Percentiles rank a stretch among this genome's conserved stretches.
These are phyloP conservation scores for Fusarium nisikadoi DNA, from an alignment of 2,329 filamentous ascomycete species.

Conservation along the genomic window DNA sequence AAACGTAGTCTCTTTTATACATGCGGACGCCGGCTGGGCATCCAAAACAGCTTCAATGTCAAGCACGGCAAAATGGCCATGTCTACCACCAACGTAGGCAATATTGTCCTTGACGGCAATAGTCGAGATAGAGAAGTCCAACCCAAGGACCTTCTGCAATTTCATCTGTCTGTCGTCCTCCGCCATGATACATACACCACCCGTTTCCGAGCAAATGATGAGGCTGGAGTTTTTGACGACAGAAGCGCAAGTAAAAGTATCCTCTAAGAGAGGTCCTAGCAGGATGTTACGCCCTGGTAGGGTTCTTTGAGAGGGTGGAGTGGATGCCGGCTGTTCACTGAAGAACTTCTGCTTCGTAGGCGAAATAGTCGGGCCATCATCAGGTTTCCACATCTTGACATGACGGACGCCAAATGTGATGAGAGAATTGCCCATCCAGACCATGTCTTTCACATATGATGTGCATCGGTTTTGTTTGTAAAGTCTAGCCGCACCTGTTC, in stretches of 20 bases:
- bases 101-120: slow-evolving; percentile 69
- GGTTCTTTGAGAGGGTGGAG: slow-evolving; percentile 63
- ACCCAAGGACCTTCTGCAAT: slow-evolving; percentile 71
- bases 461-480: slow-evolving; percentile 93
- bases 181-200: slow-evolving; percentile 89
- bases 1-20: slow-evolving; percentile 53
- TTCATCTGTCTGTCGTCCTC: slow-evolving; percentile 78
- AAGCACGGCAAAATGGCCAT: slow-evolving; percentile 67
- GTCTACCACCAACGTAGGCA: slow-evolving; percentile 76
- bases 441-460: slow-evolving; percentile 83
- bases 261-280: slow-evolving; percentile 82
- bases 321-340: slow-evolving; percentile 52
- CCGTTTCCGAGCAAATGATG: slow-evolving; percentile 86
- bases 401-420: slow-evolving; percentile 91
- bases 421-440: slow-evolving; percentile 87
- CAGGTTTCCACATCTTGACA: slow-evolving; percentile 91
- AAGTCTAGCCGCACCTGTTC: slow-evolving; percentile 80
- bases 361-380: slow-evolving; percentile 70
- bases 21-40: slow-evolving; percentile 49
- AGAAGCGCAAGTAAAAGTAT: slow-evolving; percentile 82
- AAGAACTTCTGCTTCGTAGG: slow-evolving; percentile 71
- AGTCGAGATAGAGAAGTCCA: slow-evolving; percentile 75
- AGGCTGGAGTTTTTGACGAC: slow-evolving; percentile 76
- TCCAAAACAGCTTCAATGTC: slow-evolving; percentile 62
- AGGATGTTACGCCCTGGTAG: slow-evolving; percentile 88